Evolutionary conservation across 202 grass and related monocot species (phyloP), one percentile per base, ranked within the genome.

Genomic region (Panicum virgatum): DNA sequence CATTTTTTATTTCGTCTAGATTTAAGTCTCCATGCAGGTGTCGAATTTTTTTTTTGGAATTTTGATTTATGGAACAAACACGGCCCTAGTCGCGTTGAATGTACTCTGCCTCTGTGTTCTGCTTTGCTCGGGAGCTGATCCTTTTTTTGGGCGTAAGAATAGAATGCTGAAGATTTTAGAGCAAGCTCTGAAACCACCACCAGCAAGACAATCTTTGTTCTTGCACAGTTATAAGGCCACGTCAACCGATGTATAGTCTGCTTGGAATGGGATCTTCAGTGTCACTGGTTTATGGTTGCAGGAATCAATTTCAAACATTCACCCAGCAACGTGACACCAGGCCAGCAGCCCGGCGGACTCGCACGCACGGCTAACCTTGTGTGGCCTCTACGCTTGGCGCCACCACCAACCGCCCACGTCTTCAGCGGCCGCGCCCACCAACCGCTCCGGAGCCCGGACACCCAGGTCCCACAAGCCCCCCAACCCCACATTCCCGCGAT

Each of bases 361-460:
- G 46, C 72, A 58, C 69, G 45, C 72, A n/a, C n/a, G n/a, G n/a
- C n/a, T n/a, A 59, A n/a, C n/a, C 69, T 53, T 30, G 23, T 30
- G 73, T 70, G 32, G 18, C 56, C 38, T 65, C 32, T 46, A 80
- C 40, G 64, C 25, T 72, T 77, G 79, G 47, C 73, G 56, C 48
- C 39, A 83, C 62, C 80, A 87, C 65, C 79, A 12, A 83, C 73
- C 71, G 37, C 72, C 72, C 82, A 19, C 50, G 50, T 76, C 11
- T 20, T 10, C 25, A 16, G 34, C 48, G 23, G 44, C 44, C 50
- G 12, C 68, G 26, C 23, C 30, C 75, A 88, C 76, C 76, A 84
- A 75, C 76, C 62, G 0, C n/a, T n/a, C n/a, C n/a, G n/a, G n/a
- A n/a, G n/a, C n/a, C n/a, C n/a, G n/a, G n/a, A n/a, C n/a, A 10